Conservation (phyloP, 352 stramenopile genomes). For the Pythium coloratum region DNA sequence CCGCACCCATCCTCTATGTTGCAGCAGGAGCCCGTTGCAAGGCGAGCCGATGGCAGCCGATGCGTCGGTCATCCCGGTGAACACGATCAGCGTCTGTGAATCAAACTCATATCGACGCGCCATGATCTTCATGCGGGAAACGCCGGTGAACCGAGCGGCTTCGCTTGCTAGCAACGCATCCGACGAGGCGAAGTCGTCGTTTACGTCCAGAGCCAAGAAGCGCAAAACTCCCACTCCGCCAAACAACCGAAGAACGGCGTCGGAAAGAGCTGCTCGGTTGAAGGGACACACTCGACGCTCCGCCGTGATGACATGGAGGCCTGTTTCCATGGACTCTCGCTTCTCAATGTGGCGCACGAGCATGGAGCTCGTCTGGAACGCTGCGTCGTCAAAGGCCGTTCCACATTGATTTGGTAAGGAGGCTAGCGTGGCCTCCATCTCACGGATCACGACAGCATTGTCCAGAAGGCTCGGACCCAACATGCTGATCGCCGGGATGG, state of each 20-base stretch:
- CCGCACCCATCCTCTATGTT: constrained; percentile 14
- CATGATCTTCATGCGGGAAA: constrained; percentile 9
- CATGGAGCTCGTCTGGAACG: not conserved
- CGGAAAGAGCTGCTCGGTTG: not conserved
- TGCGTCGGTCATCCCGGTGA: constrained; percentile 8
- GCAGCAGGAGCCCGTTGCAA: constrained; percentile 14
- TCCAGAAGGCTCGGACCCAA: not conserved
- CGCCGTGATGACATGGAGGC: constrained; percentile 10
- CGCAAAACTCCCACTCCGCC: not conserved
- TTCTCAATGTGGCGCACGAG: constrained; percentile 9
- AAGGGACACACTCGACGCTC: constrained; percentile 18
- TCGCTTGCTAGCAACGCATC: constrained; percentile 2
- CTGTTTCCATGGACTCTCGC: not conserved
- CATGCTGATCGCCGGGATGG: not conserved
- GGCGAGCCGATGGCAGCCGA: not conserved
- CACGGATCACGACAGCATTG: not conserved
- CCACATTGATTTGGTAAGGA: not conserved
- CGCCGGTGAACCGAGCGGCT: constrained; percentile 10
- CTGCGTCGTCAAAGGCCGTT: not conserved
- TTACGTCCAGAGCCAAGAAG: not conserved
- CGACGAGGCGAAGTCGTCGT: too few species aligned
- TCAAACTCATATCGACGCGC: not conserved
- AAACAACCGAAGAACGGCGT: constrained; percentile 12
- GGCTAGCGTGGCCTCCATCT: not conserved
- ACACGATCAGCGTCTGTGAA: constrained; percentile 1